A percentile compares a stretch with the other conserved stretches of the same genome.
Evolutionary conservation across 768 basidiomycete genomes (phyloP).

Genomic region (Kondoa subrosea): DNA sequence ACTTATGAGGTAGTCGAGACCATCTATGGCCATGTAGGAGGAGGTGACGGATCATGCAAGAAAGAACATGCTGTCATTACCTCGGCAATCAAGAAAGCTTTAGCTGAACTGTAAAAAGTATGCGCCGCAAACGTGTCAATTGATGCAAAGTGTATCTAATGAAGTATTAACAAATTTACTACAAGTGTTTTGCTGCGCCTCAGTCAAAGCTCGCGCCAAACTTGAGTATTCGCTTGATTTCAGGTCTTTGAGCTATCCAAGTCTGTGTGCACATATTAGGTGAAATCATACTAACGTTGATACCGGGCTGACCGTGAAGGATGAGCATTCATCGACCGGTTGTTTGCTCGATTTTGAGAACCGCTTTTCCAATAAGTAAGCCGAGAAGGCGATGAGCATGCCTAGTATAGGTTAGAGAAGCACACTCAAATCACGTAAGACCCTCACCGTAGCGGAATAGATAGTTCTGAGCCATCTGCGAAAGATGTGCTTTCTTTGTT

Average conservation of each 20-base stretch:
- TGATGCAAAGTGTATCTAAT: constrained; percentile 20
- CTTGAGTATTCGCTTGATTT: neutral
- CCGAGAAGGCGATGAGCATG: constrained; percentile 79
- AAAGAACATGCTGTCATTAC: neutral
- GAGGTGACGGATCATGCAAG: neutral
- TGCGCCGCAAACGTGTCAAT: neutral
- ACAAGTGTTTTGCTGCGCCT: neutral
- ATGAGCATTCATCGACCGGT: neutral
- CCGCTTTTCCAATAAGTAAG: constrained; percentile 51
- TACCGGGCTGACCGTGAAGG: neutral
- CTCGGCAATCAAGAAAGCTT: neutral
- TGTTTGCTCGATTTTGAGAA: neutral
- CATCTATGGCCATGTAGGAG: neutral
- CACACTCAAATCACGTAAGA: too few relatives aligned
- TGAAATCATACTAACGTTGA: neutral
- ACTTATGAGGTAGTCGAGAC: neutral
- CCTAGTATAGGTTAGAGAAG: too few relatives aligned
- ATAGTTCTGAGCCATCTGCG: constrained; percentile 70
- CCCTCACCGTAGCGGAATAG: constrained; percentile 39
- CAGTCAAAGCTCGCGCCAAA: neutral
- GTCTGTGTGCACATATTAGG: neutral
- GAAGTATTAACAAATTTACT: constrained; percentile 17
- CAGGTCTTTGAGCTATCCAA: neutral
- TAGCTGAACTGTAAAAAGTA: neutral
- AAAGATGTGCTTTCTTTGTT: constrained; percentile 55